phyloP scores from a whole-genome alignment of 2,329 filamentous ascomycete genomes.

The Penicillium sp. region DNA sequence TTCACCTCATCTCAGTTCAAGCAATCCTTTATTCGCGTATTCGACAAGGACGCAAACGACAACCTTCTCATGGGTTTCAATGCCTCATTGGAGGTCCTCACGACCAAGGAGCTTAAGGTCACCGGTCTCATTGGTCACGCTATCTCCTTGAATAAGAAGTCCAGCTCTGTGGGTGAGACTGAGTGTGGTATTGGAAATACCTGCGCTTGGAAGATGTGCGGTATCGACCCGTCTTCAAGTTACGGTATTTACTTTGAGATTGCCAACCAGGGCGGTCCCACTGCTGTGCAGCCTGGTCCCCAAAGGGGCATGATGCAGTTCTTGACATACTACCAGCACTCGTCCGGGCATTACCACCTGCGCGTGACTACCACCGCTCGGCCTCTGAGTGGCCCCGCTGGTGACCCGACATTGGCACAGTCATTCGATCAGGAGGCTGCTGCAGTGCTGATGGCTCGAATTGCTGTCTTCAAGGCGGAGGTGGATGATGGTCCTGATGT shows the following conservation, averaged over 20 bases:
- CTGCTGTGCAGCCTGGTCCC: constrained; percentile 79
- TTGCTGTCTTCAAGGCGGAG: constrained; percentile 98
- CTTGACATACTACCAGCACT: constrained; percentile 97
- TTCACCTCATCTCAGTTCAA: constrained; percentile 99
- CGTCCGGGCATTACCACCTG: constrained; percentile 92
- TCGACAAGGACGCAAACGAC: constrained; percentile 93
- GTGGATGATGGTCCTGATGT: constrained; percentile 99
- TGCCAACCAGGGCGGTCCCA: constrained; percentile 84
- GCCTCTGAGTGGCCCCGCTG: constrained; percentile 87
- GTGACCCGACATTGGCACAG: constrained; percentile 91
- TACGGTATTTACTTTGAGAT: constrained; percentile 99
- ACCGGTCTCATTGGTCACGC: constrained; percentile 96
- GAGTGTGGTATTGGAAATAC: constrained; percentile 98
- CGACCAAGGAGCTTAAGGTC: constrained; percentile 97
- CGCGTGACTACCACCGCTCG: constrained; percentile 92
- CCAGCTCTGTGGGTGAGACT: constrained; percentile 92
- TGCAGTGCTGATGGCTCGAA: constrained; percentile 97
- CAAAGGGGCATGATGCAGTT: constrained; percentile 98
- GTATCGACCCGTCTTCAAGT: constrained; percentile 88
- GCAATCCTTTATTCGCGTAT: constrained; percentile 94
- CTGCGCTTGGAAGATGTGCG: constrained; percentile 99
- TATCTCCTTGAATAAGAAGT: constrained; percentile 97
- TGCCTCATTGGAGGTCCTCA: constrained; percentile 89
- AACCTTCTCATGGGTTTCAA: constrained; percentile 99
- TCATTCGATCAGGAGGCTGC: constrained; percentile 98